These are phyloP conservation scores for Curvularia eragrostidis DNA, from an alignment of 2,329 filamentous ascomycete genomes.

Conservation along the genomic window DNA sequence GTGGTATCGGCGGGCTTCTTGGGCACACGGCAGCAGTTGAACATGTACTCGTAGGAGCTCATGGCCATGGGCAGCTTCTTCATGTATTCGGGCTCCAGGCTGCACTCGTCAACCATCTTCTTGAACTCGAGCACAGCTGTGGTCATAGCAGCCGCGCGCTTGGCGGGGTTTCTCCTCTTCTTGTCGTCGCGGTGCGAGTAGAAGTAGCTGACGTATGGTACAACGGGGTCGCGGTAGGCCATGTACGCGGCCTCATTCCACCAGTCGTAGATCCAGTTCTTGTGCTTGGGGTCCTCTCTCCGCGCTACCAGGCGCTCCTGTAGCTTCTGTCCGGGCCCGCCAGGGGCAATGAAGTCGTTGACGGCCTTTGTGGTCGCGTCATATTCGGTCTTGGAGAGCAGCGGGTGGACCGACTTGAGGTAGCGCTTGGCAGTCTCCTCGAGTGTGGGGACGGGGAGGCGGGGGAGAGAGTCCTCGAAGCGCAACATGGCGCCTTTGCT, in stretches of 20 bases:
- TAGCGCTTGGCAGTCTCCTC: constrained; percentile 83
- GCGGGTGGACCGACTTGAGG: constrained; percentile 77
- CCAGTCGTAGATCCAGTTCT: constrained; percentile 98
- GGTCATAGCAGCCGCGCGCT: constrained; percentile 89
- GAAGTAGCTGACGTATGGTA: constrained; percentile 99
- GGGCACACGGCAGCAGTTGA: constrained; percentile 88
- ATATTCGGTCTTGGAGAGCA: constrained; percentile 72
- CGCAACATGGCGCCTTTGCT: constrained; percentile 82
- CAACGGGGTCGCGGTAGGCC: constrained; percentile 89
- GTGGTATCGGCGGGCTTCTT: constrained; percentile 82
- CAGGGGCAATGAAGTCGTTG: constrained; percentile 85
- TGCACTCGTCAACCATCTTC: constrained; percentile 81
- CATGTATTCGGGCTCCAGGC: constrained; percentile 97
- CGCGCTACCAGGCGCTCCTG: constrained; percentile 86
- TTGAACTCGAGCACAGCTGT: constrained; percentile 92
- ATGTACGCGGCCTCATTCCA: constrained; percentile 97
- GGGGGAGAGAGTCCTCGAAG: constrained; percentile 84
- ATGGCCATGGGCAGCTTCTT: constrained; percentile 97
- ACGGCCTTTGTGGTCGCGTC: constrained; percentile 81
- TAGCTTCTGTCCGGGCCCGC: constrained; percentile 79
- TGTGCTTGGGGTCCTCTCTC: constrained; percentile 77
- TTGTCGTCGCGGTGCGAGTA: constrained; percentile 97
- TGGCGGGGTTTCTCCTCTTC: constrained; percentile 82
- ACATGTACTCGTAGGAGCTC: constrained; percentile 99
- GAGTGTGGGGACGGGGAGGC: constrained; percentile 79